Base-by-base conservation (phyloP, 2,329 filamentous ascomycete species). In the Nemania abortiva region DNA sequence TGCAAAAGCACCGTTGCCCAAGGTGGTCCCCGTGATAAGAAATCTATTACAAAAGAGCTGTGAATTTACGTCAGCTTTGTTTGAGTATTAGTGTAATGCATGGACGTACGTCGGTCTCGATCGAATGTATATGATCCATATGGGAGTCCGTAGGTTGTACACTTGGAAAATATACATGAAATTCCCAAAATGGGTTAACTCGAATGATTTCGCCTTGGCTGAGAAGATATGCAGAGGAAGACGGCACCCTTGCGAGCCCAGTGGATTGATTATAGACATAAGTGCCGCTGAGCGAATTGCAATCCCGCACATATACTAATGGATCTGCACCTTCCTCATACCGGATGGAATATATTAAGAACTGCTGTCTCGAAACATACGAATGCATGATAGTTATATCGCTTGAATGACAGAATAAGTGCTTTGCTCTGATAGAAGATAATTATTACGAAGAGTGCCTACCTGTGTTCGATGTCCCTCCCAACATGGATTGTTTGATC, bases 301-400 rank as follows among this genome's bases (percentile, higher is more conserved):
- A 83, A 71, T 90, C 88, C 15, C 87, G 84, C 31, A 88, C 86
- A 70, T 88, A 89, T 49, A 89, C 77, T 63, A 87, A 77, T 4
- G 81, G 79, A 15, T 73, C 75, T 24, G 72, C 69, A 10, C 75
- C 73, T 20, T 78, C 74, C 24, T 88, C 86, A 68, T 88, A 87
- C 10, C 84, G 75, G 49, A 89, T 78, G 1, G 84, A 84, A 74
- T 88, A 89, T 37, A 89, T 79, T 71, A 88, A 84, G 70, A 87
- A 86, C 63, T 89, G 87, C 29, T 83, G 81, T 60, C 85, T 83
- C 1, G 87, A 89, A 22, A 89, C 81, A 10, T 75, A 68, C 0
- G 74, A 70, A 68, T 82, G 77, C 2, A 81, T 72, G n/a, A 89
- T 81, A 24, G 76, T 73, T 42, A 84, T 76, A 6, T 81, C 77